Evolutionary conservation across 2,329 filamentous ascomycete species (phyloP), one percentile per base, ranked within the genome.

Genomic region (Colletotrichum echinochloae): DNA sequence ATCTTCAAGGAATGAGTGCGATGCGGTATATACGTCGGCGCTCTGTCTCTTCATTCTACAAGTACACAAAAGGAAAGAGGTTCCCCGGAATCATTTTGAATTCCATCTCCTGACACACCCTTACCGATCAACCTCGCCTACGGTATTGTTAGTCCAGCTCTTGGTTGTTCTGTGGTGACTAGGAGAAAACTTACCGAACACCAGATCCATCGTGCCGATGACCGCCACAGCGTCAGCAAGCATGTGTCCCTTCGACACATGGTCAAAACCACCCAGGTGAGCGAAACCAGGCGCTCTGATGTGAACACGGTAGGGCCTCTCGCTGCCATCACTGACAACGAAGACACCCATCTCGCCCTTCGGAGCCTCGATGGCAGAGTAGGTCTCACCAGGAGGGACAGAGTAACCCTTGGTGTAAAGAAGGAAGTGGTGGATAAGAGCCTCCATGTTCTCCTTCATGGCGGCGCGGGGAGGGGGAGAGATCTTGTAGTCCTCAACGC

Each of bases 371-470:
- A 99, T 99, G 73, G 92, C 95, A 56, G 92, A 95, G 87, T 99
- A 99, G 7, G 96, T 99, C 87, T 99, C 96, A 73, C 96, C 97
- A 9, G 97, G 96, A 52, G 96, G 96, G 5, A 99, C 96, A 54
- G 94, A 89, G 83, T 99, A 99, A 70, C 96, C 96, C 89, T 99
- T 99, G 82, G 95, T 98, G 87, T 95, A 99, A 64, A 99, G 91
- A 75, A 99, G 85, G 89, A 99, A 99, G 87, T 99, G 96, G 86
- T 99, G 96, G 80, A 99, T 99, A 52, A 99, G 89, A 48, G 96
- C 95, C 86, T 99, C 96, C 97, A 99, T 99, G 87, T 99, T 99
- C 90, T 99, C 96, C 89, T 99, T 99, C 96, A 99, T 99, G 78
- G 96, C 96, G 54, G 94, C 88, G 79, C 96, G 91, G n/a, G 96